phyloP scores from a whole-genome alignment of 1,284 basidiomycete species.

The Pseudozyma flocculosa region DNA sequence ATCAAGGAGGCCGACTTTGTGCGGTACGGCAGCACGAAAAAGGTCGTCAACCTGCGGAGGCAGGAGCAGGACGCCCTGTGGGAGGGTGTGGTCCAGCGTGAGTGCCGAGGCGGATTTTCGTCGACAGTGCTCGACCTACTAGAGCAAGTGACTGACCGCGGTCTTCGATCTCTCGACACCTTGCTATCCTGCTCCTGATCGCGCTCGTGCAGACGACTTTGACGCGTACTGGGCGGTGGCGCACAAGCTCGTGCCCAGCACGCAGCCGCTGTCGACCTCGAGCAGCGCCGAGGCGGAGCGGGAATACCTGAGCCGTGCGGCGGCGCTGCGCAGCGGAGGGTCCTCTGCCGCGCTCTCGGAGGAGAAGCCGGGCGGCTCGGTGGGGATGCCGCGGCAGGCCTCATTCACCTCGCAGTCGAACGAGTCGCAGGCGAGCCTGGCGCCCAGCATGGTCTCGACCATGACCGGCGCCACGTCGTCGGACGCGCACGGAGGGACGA shows the following conservation, averaged over 20 bases:
- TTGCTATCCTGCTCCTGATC: background rate
- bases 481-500: constrained; percentile 4
- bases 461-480: constrained; percentile 24
- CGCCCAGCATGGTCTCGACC: constrained; percentile 25
- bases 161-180: too few relatives aligned
- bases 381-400: background rate
- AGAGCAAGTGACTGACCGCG: too few relatives aligned
- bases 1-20: constrained; percentile 55
- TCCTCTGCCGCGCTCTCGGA: too few relatives aligned
- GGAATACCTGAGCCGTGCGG: too few relatives aligned
- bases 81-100: constrained; percentile 31
- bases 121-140: too few relatives aligned
- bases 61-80: constrained; percentile 49
- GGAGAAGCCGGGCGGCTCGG: background rate
- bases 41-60: constrained; percentile 42
- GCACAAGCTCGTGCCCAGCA: constrained; percentile 68
- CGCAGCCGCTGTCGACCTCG: background rate
- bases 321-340: too few relatives aligned
- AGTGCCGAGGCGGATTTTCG: constrained; percentile 11
- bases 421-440: constrained; percentile 22
- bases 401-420: constrained; percentile 22
- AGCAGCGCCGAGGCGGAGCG: background rate
- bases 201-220: constrained; percentile 72
- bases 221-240: constrained; percentile 91
- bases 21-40: constrained; percentile 44